Base-by-base conservation (phyloP, 805 yeast species). In the Brettanomyces custersianus region DNA sequence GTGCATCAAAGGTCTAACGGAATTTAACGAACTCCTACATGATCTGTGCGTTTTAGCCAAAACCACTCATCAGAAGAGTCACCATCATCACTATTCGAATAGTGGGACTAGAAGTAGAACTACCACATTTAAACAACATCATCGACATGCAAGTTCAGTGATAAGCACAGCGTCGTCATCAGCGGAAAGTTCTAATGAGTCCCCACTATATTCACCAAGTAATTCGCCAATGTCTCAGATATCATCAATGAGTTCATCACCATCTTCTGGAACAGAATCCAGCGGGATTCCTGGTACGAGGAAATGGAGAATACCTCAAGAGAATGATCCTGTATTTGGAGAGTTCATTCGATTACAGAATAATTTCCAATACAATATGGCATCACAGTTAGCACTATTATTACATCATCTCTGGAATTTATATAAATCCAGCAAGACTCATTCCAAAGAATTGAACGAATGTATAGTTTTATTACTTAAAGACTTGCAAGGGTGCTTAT, bases 401-500 rank as follows among this genome's bases (percentile, higher is more conserved):
- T n/a, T n/a, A n/a, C n/a, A n/a, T n/a, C n/a, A n/a, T n/a, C n/a
- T n/a, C n/a, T n/a, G n/a, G n/a, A n/a, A n/a, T n/a, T n/a, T n/a
- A n/a, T n/a, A n/a, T n/a, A n/a, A n/a, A n/a, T n/a, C n/a, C n/a
- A n/a, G n/a, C n/a, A n/a, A n/a, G n/a, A n/a, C n/a, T n/a, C n/a
- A n/a, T n/a, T n/a, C n/a, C n/a, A n/a, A n/a, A n/a, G n/a, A n/a
- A 20, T 15, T 15, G 25, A 19, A 18, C 6, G 19, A 2, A 32
- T 21, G 15, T 4, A 22, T 32, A 16, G 20, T 19, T 13, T 38
- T 57, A 15, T 35, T 48, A 1, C 52, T 63, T 10, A 63, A 66
- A 28, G 56, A 71, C 2, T 51, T 78, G 4, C 81, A 77, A 45
- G 88, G 87, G 0, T 55, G 74, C 9, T 59, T 80, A 16, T 57